Evolutionary conservation across 768 basidiomycete species (phyloP), one percentile per base, ranked within the genome.

Genomic region (Suillus weaverae): DNA sequence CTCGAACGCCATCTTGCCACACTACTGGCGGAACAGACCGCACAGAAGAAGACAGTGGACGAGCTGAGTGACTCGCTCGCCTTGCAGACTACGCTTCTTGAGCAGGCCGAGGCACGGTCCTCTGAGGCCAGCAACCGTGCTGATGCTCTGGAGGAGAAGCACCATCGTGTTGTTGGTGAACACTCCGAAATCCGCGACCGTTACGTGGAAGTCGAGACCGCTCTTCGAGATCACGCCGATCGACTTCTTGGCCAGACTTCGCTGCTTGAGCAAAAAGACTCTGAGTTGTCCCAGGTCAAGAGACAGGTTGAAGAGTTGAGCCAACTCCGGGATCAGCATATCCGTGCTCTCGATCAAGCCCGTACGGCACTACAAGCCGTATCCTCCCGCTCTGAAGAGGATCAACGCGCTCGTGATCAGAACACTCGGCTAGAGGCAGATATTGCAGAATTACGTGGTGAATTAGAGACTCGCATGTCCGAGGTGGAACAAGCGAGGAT

Each of bases 261-360:
- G 9, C 72, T 87, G 50, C 74, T 89, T 14, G 89, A 94, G 69
- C 91, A 92, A 75, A 85, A 85, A 61, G 90, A 94, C 67, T 92
- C 90, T 0, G 96, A 99, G 54, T 83, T 88, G 64, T 76, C 85
- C 63, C 82, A 84, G 61, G 75, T 88, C 26, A 85, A 85, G 63
- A 79, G 81, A 5, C 88, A 94, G 75, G 79, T 94, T 22, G 90
- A 91, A 14, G 91, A 94, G 59, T 81, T 95, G 41, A 77, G 80
- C 6, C 78, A 81, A 8, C 86, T 89, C 8, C 86, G 89, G 30
- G 94, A 96, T 57, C 89, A 94, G 71, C 95, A 98, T 73, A 79
- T 98, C 57, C 89, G 89, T 26, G 89, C 95, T 1, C 81, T 99
- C 59, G 94, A 97, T 43, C 94, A 97, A 76, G 87, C 93, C 2